A percentile compares a stretch with the other conserved stretches of the same genome.
Conservation (phyloP, 1,139 yeast genomes). For the Maudiozyma humilis region DNA sequence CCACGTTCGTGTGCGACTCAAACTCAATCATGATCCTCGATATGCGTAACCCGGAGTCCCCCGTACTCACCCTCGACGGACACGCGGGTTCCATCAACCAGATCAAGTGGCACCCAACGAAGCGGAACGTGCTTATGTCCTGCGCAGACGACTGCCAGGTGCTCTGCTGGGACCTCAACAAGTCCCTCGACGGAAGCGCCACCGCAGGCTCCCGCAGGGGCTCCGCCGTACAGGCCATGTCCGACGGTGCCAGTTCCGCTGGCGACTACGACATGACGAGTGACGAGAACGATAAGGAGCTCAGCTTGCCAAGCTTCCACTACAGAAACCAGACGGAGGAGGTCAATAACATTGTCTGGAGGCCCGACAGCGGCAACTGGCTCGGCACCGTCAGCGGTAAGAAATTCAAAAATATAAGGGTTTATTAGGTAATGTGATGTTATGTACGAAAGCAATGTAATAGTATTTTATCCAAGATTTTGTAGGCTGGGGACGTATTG, state of each 20-base stretch:
- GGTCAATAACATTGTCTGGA: conserved; percentile 77
- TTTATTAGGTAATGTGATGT: conserved; percentile 17
- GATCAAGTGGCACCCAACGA: conserved; percentile 77
- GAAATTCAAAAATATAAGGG: conserved; percentile 65
- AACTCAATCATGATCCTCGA: conserved; percentile 65
- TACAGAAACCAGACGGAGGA: conserved; percentile 26
- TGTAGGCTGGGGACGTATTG: no score
- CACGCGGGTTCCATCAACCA: conserved; percentile 64
- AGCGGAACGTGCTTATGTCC: conserved; percentile 52
- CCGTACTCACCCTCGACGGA: conserved; percentile 59
- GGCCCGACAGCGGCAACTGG: conserved; percentile 57
- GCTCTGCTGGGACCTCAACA: conserved; percentile 68
- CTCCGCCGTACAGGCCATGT: neutral
- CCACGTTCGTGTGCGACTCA: conserved; percentile 70
- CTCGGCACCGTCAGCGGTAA: conserved; percentile 74
- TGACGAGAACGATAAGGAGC: conserved; percentile 10
- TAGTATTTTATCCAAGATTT: no score
- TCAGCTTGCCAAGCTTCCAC: conserved; percentile 23
- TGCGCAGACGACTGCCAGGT: conserved; percentile 93
- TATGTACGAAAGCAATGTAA: neutral
- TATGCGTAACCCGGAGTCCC: conserved; percentile 81
- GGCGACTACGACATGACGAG: conserved; percentile 4
- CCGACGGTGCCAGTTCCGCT: neutral
- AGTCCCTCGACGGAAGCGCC: conserved; percentile 4
- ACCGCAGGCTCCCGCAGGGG: conserved; percentile 3